A percentile compares a stretch with the other conserved stretches of the same genome.
phyloP scores from a whole-genome alignment of 2,329 filamentous ascomycete genomes.

The Didymella pinodella region DNA sequence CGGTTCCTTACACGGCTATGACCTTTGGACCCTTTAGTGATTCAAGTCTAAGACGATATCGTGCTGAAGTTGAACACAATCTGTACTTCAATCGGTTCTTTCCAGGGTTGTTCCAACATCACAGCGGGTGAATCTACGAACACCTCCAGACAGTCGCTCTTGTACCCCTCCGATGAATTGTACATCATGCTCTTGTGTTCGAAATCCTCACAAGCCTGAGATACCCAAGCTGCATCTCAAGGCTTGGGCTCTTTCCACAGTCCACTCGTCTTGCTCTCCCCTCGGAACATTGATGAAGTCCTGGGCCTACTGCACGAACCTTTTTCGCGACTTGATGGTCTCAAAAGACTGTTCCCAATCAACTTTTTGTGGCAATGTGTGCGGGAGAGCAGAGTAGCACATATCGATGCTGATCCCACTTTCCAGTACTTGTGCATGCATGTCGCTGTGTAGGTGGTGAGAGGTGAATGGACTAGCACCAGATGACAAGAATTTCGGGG shows the following conservation, averaged over 20 bases:
- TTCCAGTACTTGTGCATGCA: conserved; percentile 23
- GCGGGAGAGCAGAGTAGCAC: conserved; percentile 27
- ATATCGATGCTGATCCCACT: conserved; percentile 24
- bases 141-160: not conserved
- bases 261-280: conserved; percentile 5
- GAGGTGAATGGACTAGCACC: conserved; percentile 15
- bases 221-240: conserved; percentile 25
- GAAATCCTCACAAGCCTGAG: conserved; percentile 18
- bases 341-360: conserved; percentile 22
- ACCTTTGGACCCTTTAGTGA: conserved; percentile 2
- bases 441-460: conserved; percentile 24
- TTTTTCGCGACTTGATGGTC: conserved; percentile 1
- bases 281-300: conserved; percentile 10
- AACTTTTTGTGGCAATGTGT: conserved; percentile 23
- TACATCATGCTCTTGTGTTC: conserved; percentile 11
- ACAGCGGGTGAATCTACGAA: conserved; percentile 5
- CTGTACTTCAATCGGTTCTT: not conserved
- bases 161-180: not conserved
- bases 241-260: conserved; percentile 7
- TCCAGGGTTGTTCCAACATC: conserved; percentile 1
- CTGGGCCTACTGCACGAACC: conserved; percentile 17
- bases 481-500: conserved; percentile 24
- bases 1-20: conserved; percentile 5
- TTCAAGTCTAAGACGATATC: conserved; percentile 4
- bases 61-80: not conserved